Conservation (phyloP, 371 early-diverging fungal genomes). For the Rhizopus microsporus region DNA sequence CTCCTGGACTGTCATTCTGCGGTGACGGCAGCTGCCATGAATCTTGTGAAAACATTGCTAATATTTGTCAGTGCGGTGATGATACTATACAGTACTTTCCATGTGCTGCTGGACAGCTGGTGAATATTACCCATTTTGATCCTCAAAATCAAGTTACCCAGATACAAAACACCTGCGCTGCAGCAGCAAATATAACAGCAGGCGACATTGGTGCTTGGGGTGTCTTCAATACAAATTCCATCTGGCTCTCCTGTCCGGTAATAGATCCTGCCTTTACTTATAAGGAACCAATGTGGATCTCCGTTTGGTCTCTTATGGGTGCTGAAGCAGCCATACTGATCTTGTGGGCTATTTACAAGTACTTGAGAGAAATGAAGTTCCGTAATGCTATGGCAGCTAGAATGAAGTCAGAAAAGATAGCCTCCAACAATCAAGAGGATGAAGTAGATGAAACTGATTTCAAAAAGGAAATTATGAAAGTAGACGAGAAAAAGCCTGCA, state of each 20-base stretch:
- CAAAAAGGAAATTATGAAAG: constrained; percentile 9
- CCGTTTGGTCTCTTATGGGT: constrained; percentile 47
- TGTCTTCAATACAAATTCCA: constrained; percentile 11
- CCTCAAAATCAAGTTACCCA: constrained; percentile 50
- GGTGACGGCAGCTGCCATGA: constrained; percentile 56
- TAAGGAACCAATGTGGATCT: constrained; percentile 61
- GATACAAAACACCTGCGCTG: constrained; percentile 47
- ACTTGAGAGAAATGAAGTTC: constrained; percentile 16
- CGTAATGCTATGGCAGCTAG: constrained; percentile 9
- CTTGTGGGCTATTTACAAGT: constrained; percentile 50
- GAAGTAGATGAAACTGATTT: constrained; percentile 18
- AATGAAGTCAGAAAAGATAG: constrained; percentile 1
- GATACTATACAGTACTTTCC: constrained; percentile 36
- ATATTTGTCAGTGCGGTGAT: constrained; percentile 47
- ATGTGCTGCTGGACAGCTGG: constrained; percentile 44
- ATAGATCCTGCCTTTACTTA: constrained; percentile 52
- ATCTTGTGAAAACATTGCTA: constrained; percentile 45
- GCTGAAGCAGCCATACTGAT: constrained; percentile 40
- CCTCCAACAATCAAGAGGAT: not conserved
- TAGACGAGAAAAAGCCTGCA: constrained; percentile 14
- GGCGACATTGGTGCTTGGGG: constrained; percentile 42
- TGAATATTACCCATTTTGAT: constrained; percentile 54
- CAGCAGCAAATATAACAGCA: constrained; percentile 21
- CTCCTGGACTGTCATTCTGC: constrained; percentile 50
- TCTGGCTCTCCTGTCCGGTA: constrained; percentile 60